phyloP scores from a whole-genome alignment of 495 filamentous ascomycete genomes.

The Polyplosphaeria fusca region DNA sequence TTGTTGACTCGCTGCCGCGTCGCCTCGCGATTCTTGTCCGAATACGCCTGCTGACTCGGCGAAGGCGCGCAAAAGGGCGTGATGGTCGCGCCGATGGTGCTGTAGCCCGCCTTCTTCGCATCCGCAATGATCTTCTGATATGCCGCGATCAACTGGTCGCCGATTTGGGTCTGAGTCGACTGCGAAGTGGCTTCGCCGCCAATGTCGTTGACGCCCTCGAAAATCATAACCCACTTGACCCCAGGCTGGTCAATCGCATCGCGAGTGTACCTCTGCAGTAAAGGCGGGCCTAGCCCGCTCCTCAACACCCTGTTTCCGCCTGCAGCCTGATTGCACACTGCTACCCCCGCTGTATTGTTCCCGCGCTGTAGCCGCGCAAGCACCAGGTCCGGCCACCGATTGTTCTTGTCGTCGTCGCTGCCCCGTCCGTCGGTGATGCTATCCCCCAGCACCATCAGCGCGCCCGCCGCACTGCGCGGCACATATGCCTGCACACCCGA shows the following conservation, averaged over 20 bases:
- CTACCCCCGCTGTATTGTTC: constrained; percentile 48
- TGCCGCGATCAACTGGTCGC: constrained; percentile 51
- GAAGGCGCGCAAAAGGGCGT: constrained; percentile 55
- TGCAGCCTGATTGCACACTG: constrained; percentile 67
- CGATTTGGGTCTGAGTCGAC: constrained; percentile 48
- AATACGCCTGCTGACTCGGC: constrained; percentile 51
- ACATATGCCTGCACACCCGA: constrained; percentile 59
- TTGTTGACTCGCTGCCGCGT: constrained; percentile 59
- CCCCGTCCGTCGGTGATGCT: constrained; percentile 71
- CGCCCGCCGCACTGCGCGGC: constrained; percentile 42
- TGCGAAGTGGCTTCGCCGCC: constrained; percentile 50
- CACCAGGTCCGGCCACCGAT: constrained; percentile 66
- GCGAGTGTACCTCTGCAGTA: constrained; percentile 58
- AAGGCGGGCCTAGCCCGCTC: constrained; percentile 61
- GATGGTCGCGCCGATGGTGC: constrained; percentile 62
- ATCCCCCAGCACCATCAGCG: constrained; percentile 64
- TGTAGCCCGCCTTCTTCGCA: constrained; percentile 52
- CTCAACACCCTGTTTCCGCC: constrained; percentile 65
- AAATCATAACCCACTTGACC: constrained; percentile 62
- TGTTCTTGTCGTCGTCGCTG: constrained; percentile 62
- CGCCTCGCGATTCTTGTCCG: constrained; percentile 53
- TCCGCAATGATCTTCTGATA: constrained; percentile 57
- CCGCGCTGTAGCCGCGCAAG: constrained; percentile 51
- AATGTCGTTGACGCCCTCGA: constrained; percentile 73
- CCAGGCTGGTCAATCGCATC: constrained; percentile 58